These are phyloP conservation scores for Meyerozyma athensensis DNA, from an alignment of 1,139 yeast genomes.

Conservation along the genomic window DNA sequence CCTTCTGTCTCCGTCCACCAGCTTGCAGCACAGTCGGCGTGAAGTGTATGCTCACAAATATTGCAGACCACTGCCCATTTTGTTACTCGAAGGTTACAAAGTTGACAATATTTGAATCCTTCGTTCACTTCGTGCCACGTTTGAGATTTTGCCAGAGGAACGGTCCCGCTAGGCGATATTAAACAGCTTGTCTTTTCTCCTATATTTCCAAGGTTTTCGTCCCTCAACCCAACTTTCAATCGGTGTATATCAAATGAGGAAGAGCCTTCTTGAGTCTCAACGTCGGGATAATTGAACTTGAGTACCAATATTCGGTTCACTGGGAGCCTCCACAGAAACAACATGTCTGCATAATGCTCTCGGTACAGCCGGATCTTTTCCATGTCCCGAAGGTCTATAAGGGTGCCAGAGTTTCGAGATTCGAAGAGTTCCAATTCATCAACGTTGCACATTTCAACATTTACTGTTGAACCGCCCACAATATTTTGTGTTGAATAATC, in stretches of 20 bases:
- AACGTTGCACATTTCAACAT: conserved; percentile 52
- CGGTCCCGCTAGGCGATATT: neutral
- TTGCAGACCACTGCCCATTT: conserved; percentile 67
- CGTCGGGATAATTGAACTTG: conserved; percentile 57
- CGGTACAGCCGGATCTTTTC: conserved; percentile 50
- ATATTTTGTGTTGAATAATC: conserved; percentile 13
- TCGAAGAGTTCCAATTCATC: conserved; percentile 53
- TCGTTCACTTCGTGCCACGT: neutral
- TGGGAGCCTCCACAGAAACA: conserved; percentile 81
- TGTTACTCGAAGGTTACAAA: conserved; percentile 57
- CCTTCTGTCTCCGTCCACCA: conserved; percentile 68
- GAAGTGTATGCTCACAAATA: conserved; percentile 74
- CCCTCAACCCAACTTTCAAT: conserved; percentile 41
- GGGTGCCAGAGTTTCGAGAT: conserved; percentile 38
- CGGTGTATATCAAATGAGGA: conserved; percentile 31
- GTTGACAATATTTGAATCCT: conserved; percentile 45
- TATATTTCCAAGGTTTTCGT: conserved; percentile 2
- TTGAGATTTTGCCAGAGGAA: neutral
- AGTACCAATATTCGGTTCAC: conserved; percentile 70
- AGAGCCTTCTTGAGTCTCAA: conserved; percentile 8
- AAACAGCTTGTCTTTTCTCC: neutral
- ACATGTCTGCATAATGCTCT: conserved; percentile 71
- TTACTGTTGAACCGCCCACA: conserved; percentile 28
- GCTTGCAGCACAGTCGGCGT: conserved; percentile 67
- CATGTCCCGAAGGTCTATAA: conserved; percentile 46